These are phyloP conservation scores for Thielaviopsis ethacetica DNA, from an alignment of 2,329 filamentous ascomycete species.

Conservation along the genomic window DNA sequence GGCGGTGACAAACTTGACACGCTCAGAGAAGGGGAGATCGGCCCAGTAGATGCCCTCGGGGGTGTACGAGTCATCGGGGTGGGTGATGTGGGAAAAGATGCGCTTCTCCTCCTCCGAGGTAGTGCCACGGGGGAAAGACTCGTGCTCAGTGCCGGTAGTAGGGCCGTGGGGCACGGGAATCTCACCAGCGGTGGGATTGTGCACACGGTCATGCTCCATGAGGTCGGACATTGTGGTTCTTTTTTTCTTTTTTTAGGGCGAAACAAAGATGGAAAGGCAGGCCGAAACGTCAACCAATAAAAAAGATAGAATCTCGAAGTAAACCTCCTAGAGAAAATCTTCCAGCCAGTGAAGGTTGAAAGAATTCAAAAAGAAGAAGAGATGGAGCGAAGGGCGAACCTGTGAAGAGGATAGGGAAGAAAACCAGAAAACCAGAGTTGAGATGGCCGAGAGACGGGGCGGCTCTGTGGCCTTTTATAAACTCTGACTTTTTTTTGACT, in stretches of 20 bases:
- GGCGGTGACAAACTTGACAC: slow-evolving; percentile 56
- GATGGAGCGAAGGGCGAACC: not conserved
- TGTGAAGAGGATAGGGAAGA: slow-evolving; percentile 3
- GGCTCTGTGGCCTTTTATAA: not conserved
- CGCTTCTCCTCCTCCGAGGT: slow-evolving; percentile 34
- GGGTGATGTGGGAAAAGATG: slow-evolving; percentile 64
- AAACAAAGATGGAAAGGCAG: not conserved
- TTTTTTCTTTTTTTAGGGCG: too few relatives aligned
- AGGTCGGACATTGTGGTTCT: slow-evolving; percentile 7
- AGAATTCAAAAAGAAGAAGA: not conserved
- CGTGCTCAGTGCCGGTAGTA: slow-evolving; percentile 31
- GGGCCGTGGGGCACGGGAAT: slow-evolving; percentile 15
- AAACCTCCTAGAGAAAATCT: not conserved
- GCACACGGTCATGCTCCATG: slow-evolving; percentile 19
- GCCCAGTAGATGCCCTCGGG: slow-evolving; percentile 82
- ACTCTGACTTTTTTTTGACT: not conserved
- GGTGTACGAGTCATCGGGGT: slow-evolving; percentile 78
- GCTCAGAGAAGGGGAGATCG: slow-evolving; percentile 56
- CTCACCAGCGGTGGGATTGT: not conserved
- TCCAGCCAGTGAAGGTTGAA: not conserved
- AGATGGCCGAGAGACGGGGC: not conserved
- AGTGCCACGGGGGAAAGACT: slow-evolving; percentile 25
- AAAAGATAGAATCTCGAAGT: not conserved
- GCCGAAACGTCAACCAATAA: not conserved
- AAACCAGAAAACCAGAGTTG: not conserved